Evolutionary conservation across 495 filamentous ascomycete species (phyloP), one percentile per base, ranked within the genome.

Genomic region (Peziza echinospora): DNA sequence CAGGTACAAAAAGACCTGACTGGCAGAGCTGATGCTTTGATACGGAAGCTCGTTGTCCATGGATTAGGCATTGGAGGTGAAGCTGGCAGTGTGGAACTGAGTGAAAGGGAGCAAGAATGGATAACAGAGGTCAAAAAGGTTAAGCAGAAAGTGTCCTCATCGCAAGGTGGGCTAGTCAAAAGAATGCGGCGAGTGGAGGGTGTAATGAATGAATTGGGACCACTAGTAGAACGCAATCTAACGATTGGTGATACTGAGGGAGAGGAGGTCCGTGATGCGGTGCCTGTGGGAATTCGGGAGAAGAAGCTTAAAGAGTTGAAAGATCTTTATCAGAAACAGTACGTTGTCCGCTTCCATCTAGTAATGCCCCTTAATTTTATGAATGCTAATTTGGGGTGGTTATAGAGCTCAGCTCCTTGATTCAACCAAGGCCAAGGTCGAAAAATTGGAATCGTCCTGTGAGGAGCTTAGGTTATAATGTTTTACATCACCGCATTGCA

Each of bases 271-370:
- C 4, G 3, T 40, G 43, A 46, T 46, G 22, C 11, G 4, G 48
- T 58, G 11, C 55, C 55, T 8, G 49, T 52, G 49, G 56, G 51
- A 24, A 44, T 58, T 9, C 49, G 55, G 39, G 45, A 30, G 37
- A 49, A 49, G 28, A 58, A 54, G 16, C 24, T 59, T 43, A 51
- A 47, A 21, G 22, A 49, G 16, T 49, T 59, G 24, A 54, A 26
- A n/a, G 56, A 53, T 26, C 8, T 56, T 10, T 21, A 56, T 37
- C 47, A 48, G 10, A 52, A 53, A 21, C 55, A 59, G 56, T 59
- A 55, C 47, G 54, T 55, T 30, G 23, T 47, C 50, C 47, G 2
- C 5, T 43, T 43, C 41, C 13, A 21, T 21, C 41, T 11, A 10
- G 16, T 23, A 43, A n/a, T n/a, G n/a, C n/a, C n/a, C n/a, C n/a